Evolutionary conservation across 2,329 filamentous ascomycete species (phyloP).

Genomic region (Alternaria dauci): DNA sequence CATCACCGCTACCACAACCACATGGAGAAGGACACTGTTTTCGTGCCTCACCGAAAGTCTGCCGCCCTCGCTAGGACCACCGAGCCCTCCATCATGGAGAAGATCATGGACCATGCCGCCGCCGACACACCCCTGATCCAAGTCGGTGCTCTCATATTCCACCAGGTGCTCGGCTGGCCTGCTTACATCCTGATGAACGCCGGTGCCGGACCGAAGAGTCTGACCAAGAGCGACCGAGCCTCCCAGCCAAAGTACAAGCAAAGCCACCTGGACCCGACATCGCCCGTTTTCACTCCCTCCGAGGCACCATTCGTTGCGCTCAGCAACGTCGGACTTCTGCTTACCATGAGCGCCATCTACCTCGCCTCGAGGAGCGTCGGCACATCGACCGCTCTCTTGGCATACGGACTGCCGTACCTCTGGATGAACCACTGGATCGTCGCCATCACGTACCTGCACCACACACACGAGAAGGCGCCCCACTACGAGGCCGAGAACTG

Average conservation of each 20-base stretch:
- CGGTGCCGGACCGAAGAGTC: constrained; percentile 30
- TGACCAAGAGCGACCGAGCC: constrained; percentile 20
- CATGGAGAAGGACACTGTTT: constrained; percentile 39
- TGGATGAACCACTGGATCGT: constrained; percentile 77
- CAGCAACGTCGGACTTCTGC: constrained; percentile 29
- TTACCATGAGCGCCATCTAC: constrained; percentile 57
- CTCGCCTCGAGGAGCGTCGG: constrained; percentile 63
- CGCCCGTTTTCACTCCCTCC: constrained; percentile 25
- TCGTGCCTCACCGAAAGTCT: constrained; percentile 43
- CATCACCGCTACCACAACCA: constrained; percentile 17
- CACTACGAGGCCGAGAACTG: constrained; percentile 68
- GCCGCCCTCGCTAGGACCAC: constrained; percentile 12
- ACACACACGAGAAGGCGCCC: constrained; percentile 67
- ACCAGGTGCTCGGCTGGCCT: constrained; percentile 72
- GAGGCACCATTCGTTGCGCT: constrained; percentile 30
- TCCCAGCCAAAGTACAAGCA: constrained; percentile 26
- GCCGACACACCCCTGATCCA: constrained; percentile 70
- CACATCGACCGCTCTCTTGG: constrained; percentile 63
- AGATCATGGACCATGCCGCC: constrained; percentile 49
- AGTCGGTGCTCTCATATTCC: constrained; percentile 63
- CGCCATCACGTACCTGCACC: constrained; percentile 78
- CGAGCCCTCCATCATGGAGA: constrained; percentile 18
- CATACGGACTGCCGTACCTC: constrained; percentile 71
- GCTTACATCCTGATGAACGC: constrained; percentile 69
- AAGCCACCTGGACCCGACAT: constrained; percentile 31